These are phyloP conservation scores for Pterocarpus macrocarpus DNA, from an alignment of 306 rosid species.

Conservation along the genomic window DNA sequence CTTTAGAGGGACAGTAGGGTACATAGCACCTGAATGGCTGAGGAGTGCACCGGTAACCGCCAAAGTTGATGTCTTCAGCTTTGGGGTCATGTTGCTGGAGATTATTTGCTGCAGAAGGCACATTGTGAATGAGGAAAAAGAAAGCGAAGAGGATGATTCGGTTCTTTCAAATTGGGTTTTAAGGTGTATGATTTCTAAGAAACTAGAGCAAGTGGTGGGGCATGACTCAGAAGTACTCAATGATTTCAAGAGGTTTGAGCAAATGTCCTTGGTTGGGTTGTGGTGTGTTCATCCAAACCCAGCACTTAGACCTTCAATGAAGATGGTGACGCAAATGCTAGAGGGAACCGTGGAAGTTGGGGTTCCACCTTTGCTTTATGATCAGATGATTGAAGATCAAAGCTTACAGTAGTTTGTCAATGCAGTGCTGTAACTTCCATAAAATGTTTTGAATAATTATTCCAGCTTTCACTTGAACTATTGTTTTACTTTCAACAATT, in stretches of 20 bases:
- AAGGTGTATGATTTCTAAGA: slow-evolving; percentile 28
- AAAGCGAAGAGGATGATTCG: slow-evolving; percentile 41
- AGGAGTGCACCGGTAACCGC: slow-evolving; percentile 48
- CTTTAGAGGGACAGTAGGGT: slow-evolving; percentile 52
- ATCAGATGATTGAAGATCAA: slow-evolving; percentile 22
- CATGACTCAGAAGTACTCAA: slow-evolving; percentile 48
- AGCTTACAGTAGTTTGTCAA: background rate
- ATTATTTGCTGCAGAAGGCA: slow-evolving; percentile 50
- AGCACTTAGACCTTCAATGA: slow-evolving; percentile 54
- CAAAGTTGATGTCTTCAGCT: slow-evolving; percentile 53
- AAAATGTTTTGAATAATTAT: background rate
- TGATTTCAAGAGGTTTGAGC: slow-evolving; percentile 53
- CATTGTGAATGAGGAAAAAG: slow-evolving; percentile 31
- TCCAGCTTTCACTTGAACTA: slow-evolving; percentile 7
- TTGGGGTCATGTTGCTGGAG: slow-evolving; percentile 50
- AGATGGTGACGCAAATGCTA: slow-evolving; percentile 53
- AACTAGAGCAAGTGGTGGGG: slow-evolving; percentile 42
- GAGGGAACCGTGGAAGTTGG: slow-evolving; percentile 52
- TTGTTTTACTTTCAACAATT: background rate
- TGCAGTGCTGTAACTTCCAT: background rate
- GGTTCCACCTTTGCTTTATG: slow-evolving; percentile 51
- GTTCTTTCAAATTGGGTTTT: slow-evolving; percentile 46
- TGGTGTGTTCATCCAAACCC: slow-evolving; percentile 55
- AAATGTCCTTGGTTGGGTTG: slow-evolving; percentile 53
- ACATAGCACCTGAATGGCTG: slow-evolving; percentile 56